A percentile compares a stretch with the other conserved stretches of the same genome.
Conservation (phyloP, 139 green algal species). For the Coelastrella sp. region DNA sequence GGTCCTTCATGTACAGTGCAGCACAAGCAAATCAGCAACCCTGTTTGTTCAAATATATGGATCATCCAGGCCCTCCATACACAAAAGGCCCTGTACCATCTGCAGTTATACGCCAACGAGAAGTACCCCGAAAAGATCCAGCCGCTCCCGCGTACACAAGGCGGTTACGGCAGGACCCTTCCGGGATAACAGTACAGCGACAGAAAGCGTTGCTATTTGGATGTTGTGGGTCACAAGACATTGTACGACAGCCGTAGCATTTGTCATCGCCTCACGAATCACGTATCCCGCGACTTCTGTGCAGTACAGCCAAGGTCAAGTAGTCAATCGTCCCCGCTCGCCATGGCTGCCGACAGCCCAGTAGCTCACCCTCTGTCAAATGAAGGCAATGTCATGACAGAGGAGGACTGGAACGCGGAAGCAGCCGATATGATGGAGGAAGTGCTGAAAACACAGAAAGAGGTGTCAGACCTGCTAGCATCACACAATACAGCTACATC, state of each 20-base stretch:
- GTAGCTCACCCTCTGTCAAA: not conserved
- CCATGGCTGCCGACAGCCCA: not conserved
- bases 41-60: not conserved
- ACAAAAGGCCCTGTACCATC: not conserved
- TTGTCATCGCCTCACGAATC: not conserved
- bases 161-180: not conserved
- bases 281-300: not conserved
- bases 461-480: slow-evolving; percentile 20
- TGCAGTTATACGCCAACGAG: not conserved
- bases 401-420: slow-evolving; percentile 27
- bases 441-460: slow-evolving; percentile 18
- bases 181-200: not conserved
- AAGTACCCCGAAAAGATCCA: no score
- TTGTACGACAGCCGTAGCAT: not conserved
- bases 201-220: not conserved
- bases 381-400: slow-evolving; percentile 8
- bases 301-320: not conserved
- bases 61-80: not conserved
- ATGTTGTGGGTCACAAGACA: not conserved
- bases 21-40: no score
- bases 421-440: slow-evolving; percentile 30
- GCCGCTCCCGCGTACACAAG: no score
- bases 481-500: not conserved
- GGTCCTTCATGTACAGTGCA: no score
- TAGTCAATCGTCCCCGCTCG: not conserved